Evolutionary conservation across 768 basidiomycete genomes (phyloP).

Genomic region (Exidia glandulosa): DNA sequence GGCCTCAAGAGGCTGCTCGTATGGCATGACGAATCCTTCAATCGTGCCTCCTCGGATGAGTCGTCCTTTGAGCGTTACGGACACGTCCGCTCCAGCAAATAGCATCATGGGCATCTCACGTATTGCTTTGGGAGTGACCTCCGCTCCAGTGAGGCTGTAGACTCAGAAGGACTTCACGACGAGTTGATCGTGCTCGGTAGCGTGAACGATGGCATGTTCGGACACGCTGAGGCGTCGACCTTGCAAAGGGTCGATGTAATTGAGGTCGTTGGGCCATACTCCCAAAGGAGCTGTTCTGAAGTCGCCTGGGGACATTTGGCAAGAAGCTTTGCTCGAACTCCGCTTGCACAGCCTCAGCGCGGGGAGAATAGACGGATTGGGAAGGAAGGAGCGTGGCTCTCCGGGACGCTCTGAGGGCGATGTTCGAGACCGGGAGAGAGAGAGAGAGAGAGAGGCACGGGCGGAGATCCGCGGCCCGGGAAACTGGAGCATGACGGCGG

Average conservation of each 20-base stretch:
- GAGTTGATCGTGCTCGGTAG: not conserved
- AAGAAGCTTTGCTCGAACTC: too few species aligned
- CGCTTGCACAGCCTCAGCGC: too few species aligned
- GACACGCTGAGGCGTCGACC: not conserved
- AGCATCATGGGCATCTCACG: not conserved
- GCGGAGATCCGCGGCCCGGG: not conserved
- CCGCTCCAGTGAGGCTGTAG: not conserved
- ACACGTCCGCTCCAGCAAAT: not conserved
- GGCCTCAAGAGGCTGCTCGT: not conserved
- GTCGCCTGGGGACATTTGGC: not conserved
- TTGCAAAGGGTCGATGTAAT: not conserved
- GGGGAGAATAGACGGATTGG: too few species aligned
- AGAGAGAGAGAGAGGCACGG: too few species aligned
- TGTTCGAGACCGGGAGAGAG: too few species aligned
- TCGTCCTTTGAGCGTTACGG: not conserved
- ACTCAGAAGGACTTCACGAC: not conserved
- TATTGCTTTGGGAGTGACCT: not conserved
- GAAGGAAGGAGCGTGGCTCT: too few species aligned
- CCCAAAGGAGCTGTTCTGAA: not conserved
- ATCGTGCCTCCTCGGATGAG: not conserved
- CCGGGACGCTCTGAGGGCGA: too few species aligned
- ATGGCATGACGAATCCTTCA: not conserved
- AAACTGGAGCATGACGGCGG: not conserved
- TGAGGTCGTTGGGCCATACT: not conserved
- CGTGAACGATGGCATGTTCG: not conserved